These are phyloP conservation scores for Lizonia empirigonia DNA, from an alignment of 2,329 filamentous ascomycete genomes.

Conservation along the genomic window DNA sequence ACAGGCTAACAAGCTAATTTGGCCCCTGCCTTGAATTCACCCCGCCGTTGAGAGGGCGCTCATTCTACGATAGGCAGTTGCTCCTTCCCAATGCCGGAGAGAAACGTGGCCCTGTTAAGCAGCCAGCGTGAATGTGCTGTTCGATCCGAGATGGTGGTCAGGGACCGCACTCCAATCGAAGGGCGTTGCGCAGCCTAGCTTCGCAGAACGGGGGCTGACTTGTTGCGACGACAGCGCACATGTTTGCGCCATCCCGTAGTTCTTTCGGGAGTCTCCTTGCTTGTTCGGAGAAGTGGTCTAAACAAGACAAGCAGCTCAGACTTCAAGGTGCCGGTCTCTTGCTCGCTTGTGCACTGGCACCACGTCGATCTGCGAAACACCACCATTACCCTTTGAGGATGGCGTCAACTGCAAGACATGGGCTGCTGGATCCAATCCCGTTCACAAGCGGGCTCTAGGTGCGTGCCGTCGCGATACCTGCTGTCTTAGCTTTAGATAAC, in stretches of 20 bases:
- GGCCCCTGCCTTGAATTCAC: constrained; percentile 26
- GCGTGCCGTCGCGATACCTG: constrained; percentile 34
- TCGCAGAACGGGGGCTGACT: constrained; percentile 1
- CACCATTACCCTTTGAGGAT: constrained; percentile 24
- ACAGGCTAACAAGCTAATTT: constrained; percentile 23
- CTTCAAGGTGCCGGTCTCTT: constrained; percentile 6
- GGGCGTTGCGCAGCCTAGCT: background rate
- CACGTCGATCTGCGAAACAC: constrained; percentile 32
- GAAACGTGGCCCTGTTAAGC: constrained; percentile 17
- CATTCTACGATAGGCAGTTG: constrained; percentile 25
- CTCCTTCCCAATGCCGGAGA: constrained; percentile 17
- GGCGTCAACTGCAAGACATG: constrained; percentile 16
- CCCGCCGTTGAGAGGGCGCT: constrained; percentile 23
- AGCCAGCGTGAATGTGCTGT: constrained; percentile 15
- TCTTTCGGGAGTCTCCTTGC: constrained; percentile 10
- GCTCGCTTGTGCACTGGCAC: constrained; percentile 37
- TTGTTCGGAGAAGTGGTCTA: constrained; percentile 22
- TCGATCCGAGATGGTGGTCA: constrained; percentile 10
- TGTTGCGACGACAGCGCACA: constrained; percentile 11
- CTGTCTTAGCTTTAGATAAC: constrained; percentile 23
- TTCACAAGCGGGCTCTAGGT: constrained; percentile 35
- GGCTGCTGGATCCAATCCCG: constrained; percentile 15
- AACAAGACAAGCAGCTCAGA: constrained; percentile 29
- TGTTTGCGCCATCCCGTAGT: constrained; percentile 16
- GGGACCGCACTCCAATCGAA: constrained; percentile 6